Base-by-base conservation (phyloP, 1,139 yeast genomes). In the Kluyveromyces marxianus region DNA sequence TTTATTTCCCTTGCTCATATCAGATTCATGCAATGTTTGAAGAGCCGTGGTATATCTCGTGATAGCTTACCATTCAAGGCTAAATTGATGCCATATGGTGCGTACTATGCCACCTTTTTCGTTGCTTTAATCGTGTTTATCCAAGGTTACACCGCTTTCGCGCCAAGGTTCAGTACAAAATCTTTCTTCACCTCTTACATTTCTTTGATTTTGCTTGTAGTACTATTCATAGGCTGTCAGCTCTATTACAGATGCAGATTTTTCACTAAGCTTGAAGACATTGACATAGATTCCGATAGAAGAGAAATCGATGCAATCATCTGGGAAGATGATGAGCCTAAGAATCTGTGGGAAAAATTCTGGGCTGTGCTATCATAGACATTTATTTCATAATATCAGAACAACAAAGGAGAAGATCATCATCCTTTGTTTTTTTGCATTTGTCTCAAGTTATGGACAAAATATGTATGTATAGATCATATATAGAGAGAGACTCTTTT, bases 61-160 rank as follows among this genome's bases (percentile, higher is more conserved):
- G 77, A 79, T 54, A 71, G 76, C n/a, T 69, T 83, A 54, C 89
- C 89, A 10, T 83, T 72, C 69, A 81, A 80, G 60, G 87, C 87
- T 14, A 65, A 61, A 47, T 70, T 75, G 45, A 81, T 79, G 81
- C 88, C 88, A 28, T 76, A 60, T 56, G 71, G 71, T 52, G 81
- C 87, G 1, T 77, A 76, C 63, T 80, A 81, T 55, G 76, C 84
- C 7, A 64, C 76, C 5, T 64, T 71, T 49, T 67, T 68, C 46
- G 68, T 79, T 44, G 67, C 72, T 40, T 60, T 80, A 25, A 71
- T 83, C 53, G 75, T 76, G 27, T 74, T 82, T 61, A 70, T 83
- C 51, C 87, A 83, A 66, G 89, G 89, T 42, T 82, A 71, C 62
- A 59, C 67, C 7, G 74, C 75, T 2, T 82, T 81, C 65, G 65